These are phyloP conservation scores for Globisporangium parvum DNA, from an alignment of 352 stramenopile species.

Conservation along the genomic window DNA sequence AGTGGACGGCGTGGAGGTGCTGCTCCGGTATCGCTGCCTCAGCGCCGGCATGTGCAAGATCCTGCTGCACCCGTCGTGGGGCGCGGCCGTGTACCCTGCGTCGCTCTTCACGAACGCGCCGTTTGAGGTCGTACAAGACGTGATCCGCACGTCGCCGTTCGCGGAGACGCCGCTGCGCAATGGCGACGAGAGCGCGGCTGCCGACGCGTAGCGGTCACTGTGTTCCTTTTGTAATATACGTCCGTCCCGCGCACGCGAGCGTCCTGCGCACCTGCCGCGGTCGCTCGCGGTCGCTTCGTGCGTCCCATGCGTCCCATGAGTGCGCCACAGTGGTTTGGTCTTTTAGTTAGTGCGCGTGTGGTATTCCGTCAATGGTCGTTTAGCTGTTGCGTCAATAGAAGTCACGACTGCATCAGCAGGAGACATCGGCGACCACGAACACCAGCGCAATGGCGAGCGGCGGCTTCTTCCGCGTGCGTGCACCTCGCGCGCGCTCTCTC, in stretches of 20 bases:
- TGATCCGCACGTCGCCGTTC: conserved; percentile 32
- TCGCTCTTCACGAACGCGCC: conserved; percentile 95
- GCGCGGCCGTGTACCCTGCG: conserved; percentile 93
- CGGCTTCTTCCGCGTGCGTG: conserved; percentile 29
- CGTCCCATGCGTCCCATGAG: too few species aligned
- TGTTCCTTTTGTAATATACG: conserved; percentile 13
- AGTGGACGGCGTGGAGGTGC: conserved; percentile 91
- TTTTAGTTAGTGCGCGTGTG: too few species aligned
- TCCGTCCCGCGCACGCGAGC: background rate
- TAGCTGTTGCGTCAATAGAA: too few species aligned
- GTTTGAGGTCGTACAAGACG: conserved; percentile 63
- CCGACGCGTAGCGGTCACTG: background rate
- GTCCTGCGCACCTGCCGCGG: background rate
- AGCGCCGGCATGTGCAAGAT: conserved; percentile 96
- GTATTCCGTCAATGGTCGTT: too few species aligned
- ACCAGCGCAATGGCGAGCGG: conserved; percentile 22
- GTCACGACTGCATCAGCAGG: too few species aligned
- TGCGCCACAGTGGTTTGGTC: too few species aligned
- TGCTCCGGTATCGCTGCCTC: conserved; percentile 77
- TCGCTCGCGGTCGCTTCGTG: too few species aligned
- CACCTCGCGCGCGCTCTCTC: background rate
- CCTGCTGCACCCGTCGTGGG: conserved; percentile 93
- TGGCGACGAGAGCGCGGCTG: background rate
- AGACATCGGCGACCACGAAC: too few species aligned
- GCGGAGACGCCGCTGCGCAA: conserved; percentile 8